Conservation (phyloP, 2,329 filamentous ascomycete species). For the Aquanectria penicillioides region DNA sequence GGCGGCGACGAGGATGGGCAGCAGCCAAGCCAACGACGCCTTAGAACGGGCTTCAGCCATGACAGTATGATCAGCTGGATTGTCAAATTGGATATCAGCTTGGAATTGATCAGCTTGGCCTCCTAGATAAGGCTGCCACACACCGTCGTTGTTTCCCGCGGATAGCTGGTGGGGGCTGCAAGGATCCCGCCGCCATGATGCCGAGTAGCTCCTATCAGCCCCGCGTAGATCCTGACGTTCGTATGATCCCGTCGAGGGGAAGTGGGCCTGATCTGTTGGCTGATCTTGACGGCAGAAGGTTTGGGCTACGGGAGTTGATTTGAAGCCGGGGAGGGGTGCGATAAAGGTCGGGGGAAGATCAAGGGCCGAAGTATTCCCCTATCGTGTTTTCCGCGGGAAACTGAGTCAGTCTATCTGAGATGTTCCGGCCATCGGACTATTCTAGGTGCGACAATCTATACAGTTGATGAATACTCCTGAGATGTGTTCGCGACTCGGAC, state of each 20-base stretch:
- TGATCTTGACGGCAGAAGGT: conserved; percentile 2
- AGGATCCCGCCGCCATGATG: conserved; percentile 17
- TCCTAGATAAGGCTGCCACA: conserved; percentile 24
- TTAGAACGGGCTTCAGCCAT: conserved; percentile 26
- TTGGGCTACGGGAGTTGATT: conserved; percentile 32
- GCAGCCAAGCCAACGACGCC: too few species aligned
- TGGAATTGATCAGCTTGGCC: too few species aligned
- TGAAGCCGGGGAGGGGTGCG: conserved; percentile 23
- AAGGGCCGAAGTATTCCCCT: conserved; percentile 20
- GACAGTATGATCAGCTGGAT: not conserved
- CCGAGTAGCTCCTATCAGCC: conserved; percentile 29
- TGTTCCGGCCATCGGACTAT: too few species aligned
- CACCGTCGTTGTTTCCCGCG: not conserved
- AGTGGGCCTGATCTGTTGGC: conserved; percentile 7
- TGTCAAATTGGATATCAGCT: too few species aligned
- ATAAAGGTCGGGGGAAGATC: conserved; percentile 20
- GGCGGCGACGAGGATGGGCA: conserved; percentile 26
- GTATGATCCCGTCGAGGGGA: conserved; percentile 24
- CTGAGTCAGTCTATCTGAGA: too few species aligned
- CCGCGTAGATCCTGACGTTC: conserved; percentile 21
- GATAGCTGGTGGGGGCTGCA: not conserved
- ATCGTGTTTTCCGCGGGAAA: conserved; percentile 35
- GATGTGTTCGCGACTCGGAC: too few species aligned
- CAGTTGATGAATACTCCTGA: too few species aligned
- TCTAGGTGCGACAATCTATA: too few species aligned